These are phyloP conservation scores for Saccharomycopsis guyanensis DNA, from an alignment of 805 yeast genomes.

Conservation along the genomic window DNA sequence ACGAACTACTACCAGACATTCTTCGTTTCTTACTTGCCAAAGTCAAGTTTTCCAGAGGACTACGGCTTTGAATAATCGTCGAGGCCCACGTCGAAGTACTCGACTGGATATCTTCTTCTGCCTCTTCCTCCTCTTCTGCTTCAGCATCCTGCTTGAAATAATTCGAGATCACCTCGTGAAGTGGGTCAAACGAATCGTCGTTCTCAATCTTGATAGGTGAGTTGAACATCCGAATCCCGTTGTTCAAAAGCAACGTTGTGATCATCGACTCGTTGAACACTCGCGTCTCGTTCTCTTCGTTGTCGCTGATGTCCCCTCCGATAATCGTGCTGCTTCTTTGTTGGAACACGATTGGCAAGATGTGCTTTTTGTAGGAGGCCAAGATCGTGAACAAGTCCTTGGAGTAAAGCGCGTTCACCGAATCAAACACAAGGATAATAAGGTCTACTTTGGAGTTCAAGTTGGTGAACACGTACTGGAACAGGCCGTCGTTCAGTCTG, in stretches of 20 bases:
- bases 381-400: slow-evolving; percentile 17
- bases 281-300: slow-evolving; percentile 5
- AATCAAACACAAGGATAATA: slow-evolving; percentile 18
- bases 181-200: slow-evolving; percentile 7
- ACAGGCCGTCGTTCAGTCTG: background rate
- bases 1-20: slow-evolving; percentile 3
- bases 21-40: slow-evolving; percentile 3
- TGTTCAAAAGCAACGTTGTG: slow-evolving; percentile 12
- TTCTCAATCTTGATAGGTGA: slow-evolving; percentile 14
- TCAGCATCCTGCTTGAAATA: slow-evolving; percentile 5
- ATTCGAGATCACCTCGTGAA: slow-evolving; percentile 8
- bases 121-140: slow-evolving; percentile 2
- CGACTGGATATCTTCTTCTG: slow-evolving; percentile 1
- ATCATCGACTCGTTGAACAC: slow-evolving; percentile 11
- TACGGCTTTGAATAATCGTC: slow-evolving; percentile 16
- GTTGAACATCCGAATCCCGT: slow-evolving; percentile 12
- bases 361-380: slow-evolving; percentile 12
- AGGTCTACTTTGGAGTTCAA: slow-evolving; percentile 19
- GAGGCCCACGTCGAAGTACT: slow-evolving; percentile 21
- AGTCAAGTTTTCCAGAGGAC: background rate
- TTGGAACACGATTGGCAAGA: slow-evolving; percentile 17
- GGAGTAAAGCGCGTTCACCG: slow-evolving; percentile 16
- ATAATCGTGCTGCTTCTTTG: background rate
- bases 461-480: slow-evolving; percentile 19
- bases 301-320: slow-evolving; percentile 11